A percentile compares a stretch with the other conserved stretches of the same genome.
These are phyloP conservation scores for Aspergillus wentii DNA, from an alignment of 495 filamentous ascomycete genomes.

Conservation along the genomic window DNA sequence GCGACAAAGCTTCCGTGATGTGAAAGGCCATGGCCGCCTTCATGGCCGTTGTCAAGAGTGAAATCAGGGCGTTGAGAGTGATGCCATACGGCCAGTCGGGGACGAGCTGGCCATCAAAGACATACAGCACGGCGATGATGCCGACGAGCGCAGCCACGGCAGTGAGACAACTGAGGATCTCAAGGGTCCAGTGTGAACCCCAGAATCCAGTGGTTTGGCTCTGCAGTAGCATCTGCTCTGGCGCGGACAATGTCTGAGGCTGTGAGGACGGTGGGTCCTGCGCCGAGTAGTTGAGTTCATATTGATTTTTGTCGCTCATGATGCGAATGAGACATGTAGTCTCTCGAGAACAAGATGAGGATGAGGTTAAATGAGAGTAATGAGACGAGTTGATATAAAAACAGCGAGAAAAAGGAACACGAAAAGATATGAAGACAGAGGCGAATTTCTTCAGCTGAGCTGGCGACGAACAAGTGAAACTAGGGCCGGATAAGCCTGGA, in stretches of 20 bases:
- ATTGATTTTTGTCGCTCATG: slow-evolving; percentile 16
- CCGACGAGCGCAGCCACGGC: slow-evolving; percentile 17
- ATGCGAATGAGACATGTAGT: no score
- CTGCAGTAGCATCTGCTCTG: slow-evolving; percentile 16
- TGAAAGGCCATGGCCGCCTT: slow-evolving; percentile 37
- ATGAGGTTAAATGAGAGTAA: no score
- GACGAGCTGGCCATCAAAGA: slow-evolving; percentile 34
- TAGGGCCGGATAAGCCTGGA: no score
- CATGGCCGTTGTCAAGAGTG: slow-evolving; percentile 37
- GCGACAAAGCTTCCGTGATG: slow-evolving; percentile 33
- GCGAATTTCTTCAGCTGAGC: no score
- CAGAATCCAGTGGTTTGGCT: slow-evolving; percentile 14
- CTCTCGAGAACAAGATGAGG: no score
- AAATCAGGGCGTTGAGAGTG: slow-evolving; percentile 43
- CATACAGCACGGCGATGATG: slow-evolving; percentile 28
- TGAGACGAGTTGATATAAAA: no score
- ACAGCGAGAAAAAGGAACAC: background rate
- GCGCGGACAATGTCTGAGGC: slow-evolving; percentile 13
- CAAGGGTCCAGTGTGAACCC: slow-evolving; percentile 22
- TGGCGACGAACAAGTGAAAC: no score
- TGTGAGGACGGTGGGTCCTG: slow-evolving; percentile 8
- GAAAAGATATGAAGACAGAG: no score
- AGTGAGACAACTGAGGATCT: slow-evolving; percentile 20
- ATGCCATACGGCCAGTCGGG: slow-evolving; percentile 40
- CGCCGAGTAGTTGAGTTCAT: slow-evolving; percentile 13